These are phyloP conservation scores for Pyrenophora graminea DNA, from an alignment of 2,329 filamentous ascomycete species.

Conservation along the genomic window DNA sequence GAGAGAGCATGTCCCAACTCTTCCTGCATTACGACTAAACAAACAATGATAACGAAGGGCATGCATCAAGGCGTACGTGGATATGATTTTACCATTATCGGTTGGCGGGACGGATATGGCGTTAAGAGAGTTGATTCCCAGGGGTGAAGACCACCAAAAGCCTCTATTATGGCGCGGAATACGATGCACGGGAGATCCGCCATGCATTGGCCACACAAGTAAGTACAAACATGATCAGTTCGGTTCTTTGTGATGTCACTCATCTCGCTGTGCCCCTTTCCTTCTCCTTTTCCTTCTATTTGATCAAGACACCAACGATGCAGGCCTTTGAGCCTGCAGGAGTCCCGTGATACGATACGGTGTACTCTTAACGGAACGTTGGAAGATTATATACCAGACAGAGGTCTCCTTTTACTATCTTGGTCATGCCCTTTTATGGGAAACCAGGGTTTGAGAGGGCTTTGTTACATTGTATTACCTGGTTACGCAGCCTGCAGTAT, in stretches of 20 bases:
- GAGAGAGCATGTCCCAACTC: constrained; percentile 71
- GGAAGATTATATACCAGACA: constrained; percentile 36
- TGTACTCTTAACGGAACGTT: constrained; percentile 54
- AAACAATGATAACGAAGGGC: not conserved
- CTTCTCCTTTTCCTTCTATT: not conserved
- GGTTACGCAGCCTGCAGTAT: too few species aligned
- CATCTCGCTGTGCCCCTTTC: not conserved
- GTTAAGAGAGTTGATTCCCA: not conserved
- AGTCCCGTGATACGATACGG: constrained; percentile 42
- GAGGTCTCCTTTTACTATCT: too few species aligned
- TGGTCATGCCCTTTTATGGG: too few species aligned
- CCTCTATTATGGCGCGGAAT: constrained; percentile 5
- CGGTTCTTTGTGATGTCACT: not conserved
- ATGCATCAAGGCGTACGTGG: constrained; percentile 16
- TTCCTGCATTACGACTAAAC: constrained; percentile 51
- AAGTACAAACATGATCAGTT: constrained; percentile 5
- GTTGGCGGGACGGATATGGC: not conserved
- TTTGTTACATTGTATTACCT: too few species aligned
- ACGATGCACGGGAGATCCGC: not conserved
- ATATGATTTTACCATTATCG: constrained; percentile 2
- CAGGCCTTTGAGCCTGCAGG: constrained; percentile 51
- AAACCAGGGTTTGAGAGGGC: too few species aligned
- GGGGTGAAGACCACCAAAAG: constrained; percentile 5
- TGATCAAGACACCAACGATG: constrained; percentile 45
- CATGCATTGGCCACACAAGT: not conserved